Evolutionary conservation across 345 rosid species (phyloP).

Genomic region (Citrus sinensis): DVS_A1.0 CM039162.1:28822501-28823000

Average conservation of each 20-base stretch:
- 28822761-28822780: background rate
- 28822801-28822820: background rate
- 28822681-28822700: background rate
- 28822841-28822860: background rate
- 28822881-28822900: background rate
- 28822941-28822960: too few relatives aligned
- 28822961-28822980: too few relatives aligned
- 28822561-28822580: background rate
- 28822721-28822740: background rate
- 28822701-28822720: slow-evolving; percentile 2
- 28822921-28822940: background rate
- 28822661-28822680: background rate
- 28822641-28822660: slow-evolving; percentile 1
- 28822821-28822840: background rate
- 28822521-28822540: background rate
- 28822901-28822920: background rate
- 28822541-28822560: background rate
- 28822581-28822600: background rate
- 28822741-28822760: background rate
- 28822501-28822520: background rate
- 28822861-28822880: background rate
- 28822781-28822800: slow-evolving; percentile 1
- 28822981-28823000: background rate
- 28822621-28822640: background rate
- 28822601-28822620: background rate